Percentiles rank a stretch among this genome's conserved stretches.
Evolutionary conservation across 2,329 filamentous ascomycete genomes (phyloP).

Genomic region (Botrytis cinerea): DNA sequence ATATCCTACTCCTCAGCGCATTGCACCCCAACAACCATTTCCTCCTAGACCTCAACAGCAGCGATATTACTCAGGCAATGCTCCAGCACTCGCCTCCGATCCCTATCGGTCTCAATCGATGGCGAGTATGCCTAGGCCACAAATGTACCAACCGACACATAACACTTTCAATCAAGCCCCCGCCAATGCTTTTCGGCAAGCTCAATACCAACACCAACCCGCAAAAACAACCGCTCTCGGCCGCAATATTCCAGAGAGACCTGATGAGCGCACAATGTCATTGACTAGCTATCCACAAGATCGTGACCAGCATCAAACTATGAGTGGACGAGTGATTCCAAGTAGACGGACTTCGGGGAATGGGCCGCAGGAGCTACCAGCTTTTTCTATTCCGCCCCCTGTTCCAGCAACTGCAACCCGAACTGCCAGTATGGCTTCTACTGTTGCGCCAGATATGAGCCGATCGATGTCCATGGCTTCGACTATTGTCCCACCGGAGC

Average conservation of each 20-base stretch:
- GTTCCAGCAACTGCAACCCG: conserved; percentile 53
- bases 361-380: conserved; percentile 37
- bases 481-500: conserved; percentile 65
- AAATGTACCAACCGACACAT: conserved; percentile 66
- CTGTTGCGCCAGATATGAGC: conserved; percentile 46
- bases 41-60: conserved; percentile 52
- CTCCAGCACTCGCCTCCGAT: conserved; percentile 77
- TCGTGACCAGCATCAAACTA: conserved; percentile 81
- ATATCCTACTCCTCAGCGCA: conserved; percentile 61
- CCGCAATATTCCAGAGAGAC: conserved; percentile 84
- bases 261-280: conserved; percentile 93
- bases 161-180: conserved; percentile 66
- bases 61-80: conserved; percentile 61
- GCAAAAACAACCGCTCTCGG: conserved; percentile 89
- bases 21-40: conserved; percentile 47
- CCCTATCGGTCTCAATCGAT: conserved; percentile 91
- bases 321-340: conserved; percentile 89
- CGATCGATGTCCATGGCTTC: conserved; percentile 94
- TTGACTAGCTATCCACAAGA: conserved; percentile 83
- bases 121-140: conserved; percentile 72
- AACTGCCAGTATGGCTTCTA: conserved; percentile 61
- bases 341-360: conserved; percentile 57
- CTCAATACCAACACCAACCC: conserved; percentile 66
- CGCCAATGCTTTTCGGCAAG: conserved; percentile 75
- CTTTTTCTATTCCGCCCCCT: conserved; percentile 39